Percentiles rank a stretch among this genome's conserved stretches.
phyloP scores from a whole-genome alignment of 2,329 filamentous ascomycete species.

The Cordyceps sp. region DNA sequence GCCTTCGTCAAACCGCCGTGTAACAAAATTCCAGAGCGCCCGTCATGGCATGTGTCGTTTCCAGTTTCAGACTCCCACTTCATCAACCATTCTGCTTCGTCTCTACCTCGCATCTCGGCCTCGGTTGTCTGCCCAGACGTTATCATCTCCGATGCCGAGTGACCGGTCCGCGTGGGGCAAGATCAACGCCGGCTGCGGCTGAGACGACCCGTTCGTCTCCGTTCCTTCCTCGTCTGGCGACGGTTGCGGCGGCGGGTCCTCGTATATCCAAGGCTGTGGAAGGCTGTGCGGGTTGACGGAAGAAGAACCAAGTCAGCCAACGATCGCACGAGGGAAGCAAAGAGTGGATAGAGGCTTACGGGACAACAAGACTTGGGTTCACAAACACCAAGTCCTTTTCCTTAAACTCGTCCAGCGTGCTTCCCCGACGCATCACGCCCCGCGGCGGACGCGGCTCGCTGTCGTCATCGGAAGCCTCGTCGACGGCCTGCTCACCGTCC shows the following conservation, averaged over 20 bases:
- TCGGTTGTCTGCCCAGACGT: conserved; percentile 18
- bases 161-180: conserved; percentile 17
- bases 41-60: background rate
- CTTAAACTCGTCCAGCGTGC: conserved; percentile 55
- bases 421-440: conserved; percentile 31
- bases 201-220: conserved; percentile 8
- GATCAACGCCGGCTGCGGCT: conserved; percentile 9
- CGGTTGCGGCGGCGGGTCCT: conserved; percentile 29
- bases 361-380: conserved; percentile 56
- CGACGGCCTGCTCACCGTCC: conserved; percentile 17
- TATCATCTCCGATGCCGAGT: conserved; percentile 21
- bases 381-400: conserved; percentile 57
- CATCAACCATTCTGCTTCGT: too few relatives aligned
- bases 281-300: too few relatives aligned
- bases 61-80: too few relatives aligned
- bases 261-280: conserved; percentile 54
- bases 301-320: background rate
- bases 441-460: conserved; percentile 26
- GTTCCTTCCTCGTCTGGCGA: conserved; percentile 10
- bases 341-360: conserved; percentile 21
- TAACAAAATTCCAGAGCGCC: too few relatives aligned
- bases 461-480: conserved; percentile 20
- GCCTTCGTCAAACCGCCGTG: too few relatives aligned
- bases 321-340: background rate
- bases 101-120: background rate